Base-by-base conservation (phyloP, 306 rosid species). In the Herpetospermum pedunculosum region DNA sequence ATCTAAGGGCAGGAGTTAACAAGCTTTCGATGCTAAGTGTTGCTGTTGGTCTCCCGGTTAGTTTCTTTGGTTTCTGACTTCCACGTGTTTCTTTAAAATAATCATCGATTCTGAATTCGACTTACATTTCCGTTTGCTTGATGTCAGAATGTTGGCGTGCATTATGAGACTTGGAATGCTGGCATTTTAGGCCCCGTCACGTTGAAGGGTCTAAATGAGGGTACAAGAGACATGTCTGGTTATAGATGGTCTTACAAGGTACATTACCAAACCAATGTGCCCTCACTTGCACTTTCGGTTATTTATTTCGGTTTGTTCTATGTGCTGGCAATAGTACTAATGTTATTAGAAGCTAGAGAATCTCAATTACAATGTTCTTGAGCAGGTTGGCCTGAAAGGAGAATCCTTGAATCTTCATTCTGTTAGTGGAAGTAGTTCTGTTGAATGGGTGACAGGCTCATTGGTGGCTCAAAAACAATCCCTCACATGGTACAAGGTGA, bases 171-270 rank as follows among this genome's bases (percentile, higher is more conserved):
- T 75, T 91, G 99, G 99, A 95, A 95, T 87, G 85, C 85, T 5
- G 97, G 99, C 48, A 87, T 95, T 75, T 87, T 91, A 53, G 99
- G 99, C 74, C 97, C 99, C 0, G 88, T 89, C 79, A 80, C 97
- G 5, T 88, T 95, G 73, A 52, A 71, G 77, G 97, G 96, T 76
- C 83, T 95, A 67, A 91, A 91, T 50, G 83, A 88, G 40, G 99
- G 97, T 69, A 91, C 92, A 32, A 83, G 92, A 82, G 99, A 95
- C 83, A 80, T 95, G 89, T 87, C 97, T 1, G 65, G 34, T 38
- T 88, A 90, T 80, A 88, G 81, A 87, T 95, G 97, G 97, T 86
- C 96, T 47, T 91, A 91, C 85, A 94, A 94, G 99, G 99, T 94
- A 73, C 44, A 54, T 18, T 57, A 6, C 40, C 28, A 23, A 4